Evolutionary conservation across 2,329 filamentous ascomycete species (phyloP), one percentile per base, ranked within the genome.

Genomic region (Neofusicoccum parvum): DNA sequence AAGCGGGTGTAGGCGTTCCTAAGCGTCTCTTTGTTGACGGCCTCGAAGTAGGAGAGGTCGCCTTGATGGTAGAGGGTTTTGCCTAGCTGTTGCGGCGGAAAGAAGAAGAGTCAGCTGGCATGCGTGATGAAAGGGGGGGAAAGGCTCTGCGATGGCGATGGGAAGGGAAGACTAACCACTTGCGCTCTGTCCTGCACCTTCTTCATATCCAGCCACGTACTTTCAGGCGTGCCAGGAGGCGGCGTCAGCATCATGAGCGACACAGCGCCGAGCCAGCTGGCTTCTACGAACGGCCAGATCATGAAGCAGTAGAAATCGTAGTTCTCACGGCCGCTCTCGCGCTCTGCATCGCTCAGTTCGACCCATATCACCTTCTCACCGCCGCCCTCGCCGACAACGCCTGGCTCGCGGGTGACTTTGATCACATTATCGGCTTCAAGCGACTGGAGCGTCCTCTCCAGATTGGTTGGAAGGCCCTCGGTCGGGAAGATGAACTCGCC

Each of bases 291-390:
- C 0, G 95, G 95, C 95, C 95, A 99, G 68, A 99, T 92, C 20
- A 99, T 81, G 83, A 98, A 99, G 80, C 94, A 98, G 80, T 98
- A 98, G 78, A 99, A 99, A 75, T 99, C 95, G 73, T 91, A 99
- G 72, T 97, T 98, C 78, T 99, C 95, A 43, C 94, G 84, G 1
- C 95, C 95, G 6, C 86, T 88, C 36, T 85, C 83, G 17, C 94
- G 86, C 77, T 99, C 95, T 3, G 85, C 80, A 5, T 91, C 87
- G 17, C 91, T 90, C 7, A 99, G 82, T 4, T 92, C 92, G 43
- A 97, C 81, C 64, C 82, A 87, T 0, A 82, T 81, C n/a, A 92
- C 85, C 0, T 85, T 67, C 17, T 67, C 79, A 0, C 82, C 79
- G 43, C 86, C 80, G 6, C 62, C 49, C 10, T 48, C 27, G 1